phyloP scores from a whole-genome alignment of 75 land plant genomes.

The Pseudotsuga menziesii region DNA sequence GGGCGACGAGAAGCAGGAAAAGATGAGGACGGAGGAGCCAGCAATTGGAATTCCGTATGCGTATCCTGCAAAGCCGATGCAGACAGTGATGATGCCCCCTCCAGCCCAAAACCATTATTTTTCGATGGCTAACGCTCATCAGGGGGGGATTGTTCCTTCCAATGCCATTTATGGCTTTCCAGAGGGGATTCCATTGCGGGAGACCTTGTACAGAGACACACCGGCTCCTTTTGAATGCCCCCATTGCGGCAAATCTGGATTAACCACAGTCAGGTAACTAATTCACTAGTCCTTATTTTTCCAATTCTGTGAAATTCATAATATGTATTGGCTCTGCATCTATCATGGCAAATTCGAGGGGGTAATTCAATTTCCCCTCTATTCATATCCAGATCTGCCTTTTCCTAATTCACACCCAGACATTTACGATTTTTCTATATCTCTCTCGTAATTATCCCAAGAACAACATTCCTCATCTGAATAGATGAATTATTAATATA shows the following conservation, averaged over 20 bases:
- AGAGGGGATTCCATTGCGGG: constrained; percentile 73
- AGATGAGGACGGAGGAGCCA: constrained; percentile 23
- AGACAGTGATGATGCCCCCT: constrained; percentile 22
- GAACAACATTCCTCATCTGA: no score
- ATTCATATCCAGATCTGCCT: no score
- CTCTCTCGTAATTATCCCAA: no score
- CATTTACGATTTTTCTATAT: no score
- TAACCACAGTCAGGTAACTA: constrained; percentile 66
- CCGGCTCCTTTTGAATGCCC: constrained; percentile 87
- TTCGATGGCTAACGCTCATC: constrained; percentile 45
- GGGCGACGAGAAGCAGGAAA: background rate
- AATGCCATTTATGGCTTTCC: constrained; percentile 72
- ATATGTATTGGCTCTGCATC: no score
- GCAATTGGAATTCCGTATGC: constrained; percentile 40
- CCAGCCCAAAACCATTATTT: constrained; percentile 24
- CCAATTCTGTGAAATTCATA: no score
- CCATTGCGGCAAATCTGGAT: constrained; percentile 67
- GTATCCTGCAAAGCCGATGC: constrained; percentile 24
- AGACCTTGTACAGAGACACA: constrained; percentile 82
- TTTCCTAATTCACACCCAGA: no score
- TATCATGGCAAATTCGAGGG: no score
- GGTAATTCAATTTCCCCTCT: no score
- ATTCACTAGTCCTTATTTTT: no score
- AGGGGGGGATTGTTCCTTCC: constrained; percentile 66
- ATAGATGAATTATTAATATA: no score